phyloP scores from a whole-genome alignment of 768 basidiomycete species.

The Boletellus emodensis region DNA sequence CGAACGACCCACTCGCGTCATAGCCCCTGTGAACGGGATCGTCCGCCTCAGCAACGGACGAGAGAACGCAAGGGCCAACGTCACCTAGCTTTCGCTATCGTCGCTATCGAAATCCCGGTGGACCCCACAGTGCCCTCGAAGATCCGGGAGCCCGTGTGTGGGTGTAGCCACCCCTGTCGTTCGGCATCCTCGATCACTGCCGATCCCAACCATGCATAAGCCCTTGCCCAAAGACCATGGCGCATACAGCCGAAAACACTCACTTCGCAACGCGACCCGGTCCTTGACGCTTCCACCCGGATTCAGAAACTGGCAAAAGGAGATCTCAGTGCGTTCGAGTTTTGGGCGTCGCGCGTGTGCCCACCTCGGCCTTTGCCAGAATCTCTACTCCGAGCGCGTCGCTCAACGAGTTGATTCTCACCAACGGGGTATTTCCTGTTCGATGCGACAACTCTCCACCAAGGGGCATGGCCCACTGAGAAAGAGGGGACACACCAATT shows the following conservation, averaged over 20 bases:
- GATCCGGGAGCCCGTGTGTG: slow-evolving; percentile 85
- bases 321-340: not conserved
- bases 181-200: slow-evolving; percentile 96
- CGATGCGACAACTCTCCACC: no score
- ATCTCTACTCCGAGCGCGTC: slow-evolving; percentile 91
- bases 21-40: slow-evolving; percentile 60
- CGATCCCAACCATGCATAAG: no score
- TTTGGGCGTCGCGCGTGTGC: not conserved
- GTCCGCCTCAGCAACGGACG: not conserved
- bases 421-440: slow-evolving; percentile 88
- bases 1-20: slow-evolving; percentile 58
- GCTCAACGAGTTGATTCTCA: slow-evolving; percentile 89
- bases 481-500: slow-evolving; percentile 59
- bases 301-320: slow-evolving; percentile 83
- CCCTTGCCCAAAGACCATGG: not conserved
- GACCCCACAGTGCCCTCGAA: slow-evolving; percentile 98
- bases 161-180: slow-evolving; percentile 71
- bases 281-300: slow-evolving; percentile 98
- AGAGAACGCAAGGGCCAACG: not conserved
- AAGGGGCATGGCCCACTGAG: no score
- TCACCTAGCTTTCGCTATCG: slow-evolving; percentile 84
- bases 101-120: slow-evolving; percentile 95
- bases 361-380: slow-evolving; percentile 90
- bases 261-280: slow-evolving; percentile 90
- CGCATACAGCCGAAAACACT: slow-evolving; percentile 16